Percentiles rank a stretch among this genome's conserved stretches.
Evolutionary conservation across 192 early-diverging fungal genomes (phyloP).

Genomic region (Chytriomyces hyalinus): DNA sequence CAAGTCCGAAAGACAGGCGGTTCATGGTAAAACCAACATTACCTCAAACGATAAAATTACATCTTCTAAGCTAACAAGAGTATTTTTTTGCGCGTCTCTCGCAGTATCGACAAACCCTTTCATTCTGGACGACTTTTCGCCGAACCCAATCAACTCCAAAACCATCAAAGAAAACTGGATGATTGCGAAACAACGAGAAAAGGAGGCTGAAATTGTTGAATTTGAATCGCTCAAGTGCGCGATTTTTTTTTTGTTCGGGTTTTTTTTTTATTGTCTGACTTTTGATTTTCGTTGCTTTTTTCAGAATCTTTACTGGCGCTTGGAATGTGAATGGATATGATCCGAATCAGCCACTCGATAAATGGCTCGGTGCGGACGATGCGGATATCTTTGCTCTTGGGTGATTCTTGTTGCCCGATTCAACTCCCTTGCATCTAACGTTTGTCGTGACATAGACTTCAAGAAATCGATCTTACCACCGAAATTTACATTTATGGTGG

Average conservation of each 20-base stretch:
- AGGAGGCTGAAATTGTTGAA: slow-evolving; percentile 6
- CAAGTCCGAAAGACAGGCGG: not conserved
- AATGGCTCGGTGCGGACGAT: slow-evolving; percentile 65
- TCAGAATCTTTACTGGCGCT: slow-evolving; percentile 76
- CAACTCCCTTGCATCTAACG: not conserved
- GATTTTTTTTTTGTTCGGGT: not conserved
- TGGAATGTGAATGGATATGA: slow-evolving; percentile 89
- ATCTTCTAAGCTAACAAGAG: not conserved
- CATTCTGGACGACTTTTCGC: slow-evolving; percentile 28
- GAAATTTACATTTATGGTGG: slow-evolving; percentile 87
- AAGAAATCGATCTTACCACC: slow-evolving; percentile 86
- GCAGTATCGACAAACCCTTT: slow-evolving; percentile 23
- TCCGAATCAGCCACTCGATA: slow-evolving; percentile 59
- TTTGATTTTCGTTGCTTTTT: slow-evolving; percentile 2
- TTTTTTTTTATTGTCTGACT: not conserved
- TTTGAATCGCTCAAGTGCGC: slow-evolving; percentile 7
- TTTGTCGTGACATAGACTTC: slow-evolving; percentile 51
- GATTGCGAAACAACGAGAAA: not conserved
- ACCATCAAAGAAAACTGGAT: slow-evolving; percentile 34
- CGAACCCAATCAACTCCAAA: slow-evolving; percentile 3
- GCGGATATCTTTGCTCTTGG: slow-evolving; percentile 58
- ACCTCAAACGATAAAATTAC: not conserved
- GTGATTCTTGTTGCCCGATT: slow-evolving; percentile 43
- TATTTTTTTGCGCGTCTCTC: not conserved
- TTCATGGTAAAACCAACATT: not conserved